phyloP scores from a whole-genome alignment of 805 yeast genomes.

The Metschnikowia reukaufii region DNA sequence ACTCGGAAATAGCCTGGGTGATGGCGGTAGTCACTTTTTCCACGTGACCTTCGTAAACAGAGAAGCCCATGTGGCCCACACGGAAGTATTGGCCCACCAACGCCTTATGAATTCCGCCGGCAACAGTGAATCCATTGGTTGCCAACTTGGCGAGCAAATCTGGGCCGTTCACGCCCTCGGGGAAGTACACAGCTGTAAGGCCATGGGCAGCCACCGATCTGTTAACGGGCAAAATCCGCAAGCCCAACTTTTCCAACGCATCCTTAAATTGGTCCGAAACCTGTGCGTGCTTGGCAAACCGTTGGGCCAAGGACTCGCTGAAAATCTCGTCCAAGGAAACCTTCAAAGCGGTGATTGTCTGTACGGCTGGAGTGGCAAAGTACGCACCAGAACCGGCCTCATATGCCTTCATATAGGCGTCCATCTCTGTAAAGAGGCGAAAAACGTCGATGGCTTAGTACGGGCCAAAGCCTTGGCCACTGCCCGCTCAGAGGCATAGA shows the following conservation, averaged over 20 bases:
- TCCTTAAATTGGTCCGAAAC: constrained; percentile 68
- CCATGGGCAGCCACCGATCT: constrained; percentile 78
- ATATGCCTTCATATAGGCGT: constrained; percentile 83
- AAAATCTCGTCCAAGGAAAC: constrained; percentile 74
- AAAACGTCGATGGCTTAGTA: constrained; percentile 52
- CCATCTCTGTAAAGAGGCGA: constrained; percentile 81
- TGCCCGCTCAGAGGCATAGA: constrained; percentile 75
- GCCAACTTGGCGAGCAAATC: constrained; percentile 60
- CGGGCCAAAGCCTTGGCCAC: constrained; percentile 55
- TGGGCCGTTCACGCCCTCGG: constrained; percentile 69
- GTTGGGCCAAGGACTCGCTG: constrained; percentile 49
- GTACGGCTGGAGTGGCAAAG: constrained; percentile 97
- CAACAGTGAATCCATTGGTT: constrained; percentile 69
- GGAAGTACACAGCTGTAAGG: constrained; percentile 79
- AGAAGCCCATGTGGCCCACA: constrained; percentile 94
- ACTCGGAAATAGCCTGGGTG: constrained; percentile 25
- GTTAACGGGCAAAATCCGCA: constrained; percentile 64
- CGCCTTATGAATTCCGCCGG: constrained; percentile 87
- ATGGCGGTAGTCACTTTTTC: constrained; percentile 35
- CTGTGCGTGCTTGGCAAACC: constrained; percentile 62
- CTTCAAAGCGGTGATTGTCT: constrained; percentile 76
- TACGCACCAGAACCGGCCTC: constrained; percentile 78
- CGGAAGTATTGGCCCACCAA: constrained; percentile 82
- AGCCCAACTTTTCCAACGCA: constrained; percentile 55
- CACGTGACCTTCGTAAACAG: constrained; percentile 48